Evolutionary conservation across 2,329 filamentous ascomycete species (phyloP), one percentile per base, ranked within the genome.

Genomic region (Endoconidiophora laricicola): DNA sequence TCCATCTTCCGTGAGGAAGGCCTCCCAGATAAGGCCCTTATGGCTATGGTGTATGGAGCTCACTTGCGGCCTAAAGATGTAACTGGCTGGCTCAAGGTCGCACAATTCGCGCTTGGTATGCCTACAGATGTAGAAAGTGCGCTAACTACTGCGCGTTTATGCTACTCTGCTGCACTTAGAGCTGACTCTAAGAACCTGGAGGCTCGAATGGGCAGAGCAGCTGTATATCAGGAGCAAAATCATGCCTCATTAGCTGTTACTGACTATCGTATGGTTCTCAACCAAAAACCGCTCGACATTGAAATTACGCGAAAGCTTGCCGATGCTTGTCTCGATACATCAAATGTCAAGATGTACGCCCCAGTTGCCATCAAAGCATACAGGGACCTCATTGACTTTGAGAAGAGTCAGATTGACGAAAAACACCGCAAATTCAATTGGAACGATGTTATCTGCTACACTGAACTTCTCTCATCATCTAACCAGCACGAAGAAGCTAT

Each of bases 381-480:
- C 55, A 61, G 65, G 44, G 59, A 59, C 3, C 69, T 69, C 48
- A 70, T 78, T 51, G 60, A 66, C 18, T 52, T 52, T 49, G 50
- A 52, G 38, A 60, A 70, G 48, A 64, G 68, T 55, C 58, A 3
- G 56, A 60, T n/a, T 58, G 60, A 3, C 56, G 60, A 6, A 53
- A 61, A 2, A 59, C 65, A 62, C 40, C 62, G 37, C 61, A 61
- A 64, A 4, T 69, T 72, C 48, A 69, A 70, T 29, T 98, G 90
- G 90, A 79, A 82, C 48, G 83, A 96, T 61, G 69, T 93, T 40
- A 83, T 86, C 54, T 82, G 88, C 49, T 94, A 91, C 56, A 74
- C 86, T 38, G 86, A 95, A 58, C 71, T 96, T 16, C 79, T 88
- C 54, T 76, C 79, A 24, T 76, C 79, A 44, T 64, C 77, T 7